Percentiles rank a stretch among this genome's conserved stretches.
These are phyloP conservation scores for Nakazawaea populi DNA, from an alignment of 805 yeast genomes.

Conservation along the genomic window DNA sequence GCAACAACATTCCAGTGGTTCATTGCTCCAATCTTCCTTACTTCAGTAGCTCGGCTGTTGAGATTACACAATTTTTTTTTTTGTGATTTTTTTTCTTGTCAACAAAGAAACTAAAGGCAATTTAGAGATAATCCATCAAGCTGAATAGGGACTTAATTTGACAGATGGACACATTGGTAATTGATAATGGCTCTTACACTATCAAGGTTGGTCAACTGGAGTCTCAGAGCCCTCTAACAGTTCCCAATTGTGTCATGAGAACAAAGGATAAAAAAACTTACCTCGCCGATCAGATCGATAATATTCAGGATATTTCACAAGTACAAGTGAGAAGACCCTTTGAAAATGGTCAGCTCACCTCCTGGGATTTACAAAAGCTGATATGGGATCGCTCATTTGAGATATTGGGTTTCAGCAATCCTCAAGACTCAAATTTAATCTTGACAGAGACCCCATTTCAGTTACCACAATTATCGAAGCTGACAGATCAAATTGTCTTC, in stretches of 20 bases:
- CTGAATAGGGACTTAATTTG: too few relatives aligned
- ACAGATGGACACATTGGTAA: constrained; percentile 35
- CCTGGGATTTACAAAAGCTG: constrained; percentile 87
- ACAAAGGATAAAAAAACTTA: constrained; percentile 71
- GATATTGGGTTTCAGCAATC: constrained; percentile 18
- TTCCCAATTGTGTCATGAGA: constrained; percentile 66
- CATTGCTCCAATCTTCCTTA: background rate
- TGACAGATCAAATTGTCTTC: constrained; percentile 86
- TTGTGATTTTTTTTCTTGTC: background rate
- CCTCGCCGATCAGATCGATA: constrained; percentile 63
- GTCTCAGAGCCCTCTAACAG: constrained; percentile 38
- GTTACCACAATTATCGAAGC: constrained; percentile 72
- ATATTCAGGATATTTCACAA: constrained; percentile 69
- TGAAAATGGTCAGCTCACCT: constrained; percentile 81
- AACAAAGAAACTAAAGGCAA: background rate
- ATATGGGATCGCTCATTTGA: constrained; percentile 83
- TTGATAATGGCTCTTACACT: constrained; percentile 88
- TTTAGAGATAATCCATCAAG: background rate
- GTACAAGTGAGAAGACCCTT: constrained; percentile 73
- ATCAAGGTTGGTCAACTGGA: constrained; percentile 58
- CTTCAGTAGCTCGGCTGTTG: background rate
- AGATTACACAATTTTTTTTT: too few relatives aligned
- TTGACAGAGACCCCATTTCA: constrained; percentile 80
- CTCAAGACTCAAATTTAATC: constrained; percentile 52
- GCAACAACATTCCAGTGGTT: constrained; percentile 4